Evolutionary conservation across 2,329 filamentous ascomycete species (phyloP).

Genomic region (Orbilia javanica): DNA sequence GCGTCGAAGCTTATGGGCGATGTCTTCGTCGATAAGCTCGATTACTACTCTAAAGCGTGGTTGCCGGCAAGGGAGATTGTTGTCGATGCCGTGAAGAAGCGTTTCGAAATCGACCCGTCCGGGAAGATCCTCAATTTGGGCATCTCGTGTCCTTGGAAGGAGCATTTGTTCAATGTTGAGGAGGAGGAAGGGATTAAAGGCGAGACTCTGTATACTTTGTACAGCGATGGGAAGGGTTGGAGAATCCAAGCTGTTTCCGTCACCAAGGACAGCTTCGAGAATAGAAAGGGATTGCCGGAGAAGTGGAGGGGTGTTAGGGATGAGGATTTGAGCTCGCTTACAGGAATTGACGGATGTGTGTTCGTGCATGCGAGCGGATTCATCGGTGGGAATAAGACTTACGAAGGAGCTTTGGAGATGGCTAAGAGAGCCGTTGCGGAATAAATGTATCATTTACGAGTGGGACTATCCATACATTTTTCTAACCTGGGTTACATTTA

Average conservation of each 20-base stretch:
- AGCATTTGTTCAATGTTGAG: constrained; percentile 92
- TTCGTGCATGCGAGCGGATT: constrained; percentile 97
- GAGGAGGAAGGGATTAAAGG: constrained; percentile 69
- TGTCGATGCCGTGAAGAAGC: constrained; percentile 78
- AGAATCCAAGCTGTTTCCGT: constrained; percentile 92
- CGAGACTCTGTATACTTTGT: constrained; percentile 83
- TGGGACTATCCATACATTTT: neutral
- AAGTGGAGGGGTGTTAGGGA: constrained; percentile 92
- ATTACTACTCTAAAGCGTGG: constrained; percentile 82
- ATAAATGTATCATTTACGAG: constrained; percentile 7
- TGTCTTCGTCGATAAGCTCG: constrained; percentile 84
- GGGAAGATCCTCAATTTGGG: constrained; percentile 86
- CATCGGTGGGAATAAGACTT: constrained; percentile 94
- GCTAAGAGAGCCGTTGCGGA: constrained; percentile 77
- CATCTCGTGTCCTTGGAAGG: constrained; percentile 91
- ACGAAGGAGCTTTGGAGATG: constrained; percentile 88
- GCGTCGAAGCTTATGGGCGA: constrained; percentile 88
- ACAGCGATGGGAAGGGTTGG: constrained; percentile 86
- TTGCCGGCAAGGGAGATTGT: constrained; percentile 87
- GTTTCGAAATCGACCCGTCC: constrained; percentile 76
- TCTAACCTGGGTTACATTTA: neutral
- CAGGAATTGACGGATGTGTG: constrained; percentile 79
- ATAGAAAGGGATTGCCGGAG: constrained; percentile 89
- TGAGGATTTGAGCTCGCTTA: constrained; percentile 80
- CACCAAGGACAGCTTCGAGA: constrained; percentile 86